phyloP scores from a whole-genome alignment of 2,329 filamentous ascomycete species.

The Arthrinium phaeospermum region DNA sequence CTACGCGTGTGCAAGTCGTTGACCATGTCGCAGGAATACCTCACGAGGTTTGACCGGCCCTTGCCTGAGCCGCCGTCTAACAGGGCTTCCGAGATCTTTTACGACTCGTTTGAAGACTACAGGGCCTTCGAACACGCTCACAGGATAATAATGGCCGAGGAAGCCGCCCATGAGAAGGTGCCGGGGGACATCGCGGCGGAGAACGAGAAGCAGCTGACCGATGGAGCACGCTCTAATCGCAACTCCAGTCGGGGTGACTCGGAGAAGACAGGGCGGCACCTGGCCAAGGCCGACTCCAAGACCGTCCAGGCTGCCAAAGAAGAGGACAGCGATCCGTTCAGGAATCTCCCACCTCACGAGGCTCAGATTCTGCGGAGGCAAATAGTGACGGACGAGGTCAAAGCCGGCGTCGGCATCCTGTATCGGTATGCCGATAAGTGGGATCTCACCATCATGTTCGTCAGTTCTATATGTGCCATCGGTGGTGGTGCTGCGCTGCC shows the following conservation, averaged over 20 bases:
- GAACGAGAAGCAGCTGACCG: not conserved
- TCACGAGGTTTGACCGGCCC: not conserved
- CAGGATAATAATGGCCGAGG: constrained; percentile 1
- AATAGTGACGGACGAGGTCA: constrained; percentile 67
- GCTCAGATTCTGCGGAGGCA: constrained; percentile 71
- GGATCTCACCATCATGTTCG: constrained; percentile 67
- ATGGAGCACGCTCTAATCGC: not conserved
- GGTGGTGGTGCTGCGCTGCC: constrained; percentile 77
- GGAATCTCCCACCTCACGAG: constrained; percentile 69
- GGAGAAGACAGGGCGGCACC: constrained; percentile 18
- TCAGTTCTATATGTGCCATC: constrained; percentile 70
- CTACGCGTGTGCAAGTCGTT: not conserved
- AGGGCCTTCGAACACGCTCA: constrained; percentile 2
- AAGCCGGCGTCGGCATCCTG: constrained; percentile 67
- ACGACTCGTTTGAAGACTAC: constrained; percentile 17
- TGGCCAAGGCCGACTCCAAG: constrained; percentile 52
- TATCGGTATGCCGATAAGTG: constrained; percentile 73
- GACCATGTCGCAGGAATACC: constrained; percentile 2
- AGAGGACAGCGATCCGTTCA: constrained; percentile 59
- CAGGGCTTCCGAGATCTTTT: constrained; percentile 9
- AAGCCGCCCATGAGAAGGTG: not conserved
- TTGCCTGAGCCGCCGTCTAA: constrained; percentile 6
- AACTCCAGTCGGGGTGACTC: constrained; percentile 10
- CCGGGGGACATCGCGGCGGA: not conserved
- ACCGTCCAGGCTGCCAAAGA: constrained; percentile 44